These are phyloP conservation scores for Xylariaceae sp. DNA, from an alignment of 2,329 filamentous ascomycete species.

Conservation along the genomic window DNA sequence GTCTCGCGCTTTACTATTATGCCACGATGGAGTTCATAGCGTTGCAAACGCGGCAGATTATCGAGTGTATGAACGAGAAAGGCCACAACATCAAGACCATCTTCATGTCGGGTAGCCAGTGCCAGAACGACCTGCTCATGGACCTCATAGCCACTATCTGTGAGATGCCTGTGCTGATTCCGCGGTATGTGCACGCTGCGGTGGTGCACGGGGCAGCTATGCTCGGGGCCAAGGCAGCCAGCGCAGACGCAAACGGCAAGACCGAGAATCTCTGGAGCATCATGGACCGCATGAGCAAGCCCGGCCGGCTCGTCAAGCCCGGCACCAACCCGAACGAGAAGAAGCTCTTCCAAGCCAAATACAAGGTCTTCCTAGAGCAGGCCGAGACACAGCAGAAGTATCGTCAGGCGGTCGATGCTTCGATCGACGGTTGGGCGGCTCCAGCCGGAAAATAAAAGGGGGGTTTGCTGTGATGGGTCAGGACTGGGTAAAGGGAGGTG, in stretches of 20 bases:
- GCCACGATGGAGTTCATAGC: slow-evolving; percentile 98
- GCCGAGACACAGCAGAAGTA: slow-evolving; percentile 84
- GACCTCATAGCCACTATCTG: slow-evolving; percentile 87
- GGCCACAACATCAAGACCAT: slow-evolving; percentile 89
- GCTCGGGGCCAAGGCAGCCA: slow-evolving; percentile 96
- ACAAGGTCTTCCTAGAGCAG: slow-evolving; percentile 93
- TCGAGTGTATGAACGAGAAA: slow-evolving; percentile 88
- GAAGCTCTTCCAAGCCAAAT: slow-evolving; percentile 83
- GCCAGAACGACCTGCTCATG: slow-evolving; percentile 94
- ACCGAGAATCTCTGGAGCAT: slow-evolving; percentile 92
- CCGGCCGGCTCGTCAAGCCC: slow-evolving; percentile 80
- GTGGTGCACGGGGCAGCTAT: slow-evolving; percentile 98
- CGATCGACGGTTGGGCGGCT: slow-evolving; percentile 43
- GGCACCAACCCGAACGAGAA: slow-evolving; percentile 73
- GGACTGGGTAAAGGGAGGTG: not conserved
- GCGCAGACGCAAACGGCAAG: slow-evolving; percentile 72
- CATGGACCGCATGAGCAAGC: slow-evolving; percentile 97
- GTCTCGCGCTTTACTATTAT: slow-evolving; percentile 90
- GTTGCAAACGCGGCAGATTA: slow-evolving; percentile 92
- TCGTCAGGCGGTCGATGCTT: slow-evolving; percentile 74
- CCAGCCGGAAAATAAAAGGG: slow-evolving; percentile 18
- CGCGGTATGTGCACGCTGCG: slow-evolving; percentile 89
- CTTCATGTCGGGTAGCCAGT: slow-evolving; percentile 99
- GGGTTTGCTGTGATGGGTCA: slow-evolving; percentile 1
- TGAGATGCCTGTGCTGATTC: slow-evolving; percentile 90